A percentile compares a stretch with the other conserved stretches of the same genome.
Evolutionary conservation across 1,139 yeast species (phyloP).

Genomic region (Pichia sp.): DNA sequence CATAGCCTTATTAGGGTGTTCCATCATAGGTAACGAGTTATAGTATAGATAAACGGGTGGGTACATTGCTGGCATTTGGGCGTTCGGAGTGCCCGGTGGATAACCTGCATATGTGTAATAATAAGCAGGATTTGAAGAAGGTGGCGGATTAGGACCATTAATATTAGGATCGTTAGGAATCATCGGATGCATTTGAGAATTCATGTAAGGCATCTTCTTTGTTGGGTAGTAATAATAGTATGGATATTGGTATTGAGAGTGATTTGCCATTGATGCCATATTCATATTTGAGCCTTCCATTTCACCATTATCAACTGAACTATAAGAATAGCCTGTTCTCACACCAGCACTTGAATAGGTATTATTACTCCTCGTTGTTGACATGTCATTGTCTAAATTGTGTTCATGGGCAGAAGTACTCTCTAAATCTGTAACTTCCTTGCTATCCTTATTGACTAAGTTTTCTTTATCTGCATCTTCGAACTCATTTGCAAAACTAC

Average conservation of each 20-base stretch:
- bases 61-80: conserved; percentile 24
- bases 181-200: conserved; percentile 17
- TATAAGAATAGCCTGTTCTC: conserved; percentile 27
- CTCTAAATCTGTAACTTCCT: conserved; percentile 14
- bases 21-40: conserved; percentile 20
- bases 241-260: conserved; percentile 23
- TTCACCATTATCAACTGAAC: conserved; percentile 27
- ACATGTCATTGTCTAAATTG: conserved; percentile 18
- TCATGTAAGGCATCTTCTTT: conserved; percentile 25
- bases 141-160: conserved; percentile 10
- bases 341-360: conserved; percentile 27
- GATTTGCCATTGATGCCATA: conserved; percentile 8
- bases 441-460: neutral
- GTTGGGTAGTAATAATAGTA: conserved; percentile 29
- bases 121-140: conserved; percentile 24
- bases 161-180: conserved; percentile 6
- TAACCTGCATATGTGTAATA: conserved; percentile 29
- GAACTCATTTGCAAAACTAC: neutral
- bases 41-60: conserved; percentile 30
- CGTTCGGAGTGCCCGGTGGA: conserved; percentile 16
- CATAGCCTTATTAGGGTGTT: neutral
- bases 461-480: neutral
- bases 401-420: conserved; percentile 10
- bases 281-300: conserved; percentile 2
- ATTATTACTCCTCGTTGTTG: conserved; percentile 21